Evolutionary conservation across 2,329 filamentous ascomycete genomes (phyloP), one percentile per base, ranked within the genome.

Genomic region (Aspergillus candidus): DNA sequence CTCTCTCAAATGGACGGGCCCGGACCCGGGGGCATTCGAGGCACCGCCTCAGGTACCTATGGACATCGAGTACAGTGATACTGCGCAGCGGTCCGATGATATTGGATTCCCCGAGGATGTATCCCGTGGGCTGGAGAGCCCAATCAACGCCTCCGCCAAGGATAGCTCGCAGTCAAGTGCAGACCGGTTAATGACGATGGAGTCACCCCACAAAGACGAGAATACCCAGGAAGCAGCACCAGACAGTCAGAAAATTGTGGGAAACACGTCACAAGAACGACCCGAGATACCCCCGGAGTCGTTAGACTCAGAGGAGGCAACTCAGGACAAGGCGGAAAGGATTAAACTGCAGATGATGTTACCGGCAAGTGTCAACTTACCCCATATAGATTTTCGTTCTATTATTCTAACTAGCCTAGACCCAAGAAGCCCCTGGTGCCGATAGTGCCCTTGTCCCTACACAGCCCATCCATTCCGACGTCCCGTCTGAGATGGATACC

Each of bases 291-390:
- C 22, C 22, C 6, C 22, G 8, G 22, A 27, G 22, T 27, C 22
- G 3, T 27, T 27, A 2, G 6, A 27, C 22, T 27, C 22, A 7
- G 22, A 27, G 17, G 46, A 54, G 37, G 50, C 51, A 12, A 60
- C 55, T 3, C 59, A 63, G 46, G 63, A 67, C 41, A 47, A 52
- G 35, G 49, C 41, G 27, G 55, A 55, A 14, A 60, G 52, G 35
- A 52, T 54, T 22, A 54, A 52, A 31, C 48, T 68, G 15, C 57
- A 61, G 42, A 51, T 53, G 42, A 67, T 68, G 63, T 56, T 65
- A 39, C 47, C 50, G 38, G 48, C 58, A 43, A 51, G 50, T 38
- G 13, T 27, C 22, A 27, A 30, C 12, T 12, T n/a, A n/a, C 15
- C 18, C 12, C 14, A 3, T 35, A 15, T 11, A 22, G 13, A 8